Evolutionary conservation across 1,284 basidiomycete genomes (phyloP), one percentile per base, ranked within the genome.

Genomic region (Cutaneotrichosporon sp.): DNA sequence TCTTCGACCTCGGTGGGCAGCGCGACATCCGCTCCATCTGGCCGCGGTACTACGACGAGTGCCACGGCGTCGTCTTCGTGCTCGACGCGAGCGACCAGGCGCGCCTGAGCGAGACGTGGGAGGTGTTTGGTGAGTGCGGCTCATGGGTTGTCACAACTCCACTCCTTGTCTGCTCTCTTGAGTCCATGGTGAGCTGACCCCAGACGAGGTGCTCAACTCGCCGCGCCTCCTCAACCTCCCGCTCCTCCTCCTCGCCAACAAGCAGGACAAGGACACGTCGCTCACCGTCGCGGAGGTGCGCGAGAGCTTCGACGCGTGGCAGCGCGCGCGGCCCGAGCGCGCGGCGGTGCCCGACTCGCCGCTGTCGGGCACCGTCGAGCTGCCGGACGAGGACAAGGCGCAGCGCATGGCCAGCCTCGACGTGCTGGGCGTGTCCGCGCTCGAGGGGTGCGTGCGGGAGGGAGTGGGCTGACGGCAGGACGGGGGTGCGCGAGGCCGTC

Each of bases 1-100:
- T 97, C 83, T 95, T 92, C 86, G 93, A 97, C 72, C 83, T 97
- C 4, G 93, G 93, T 9, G 93, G 93, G 0, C 94, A 97, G 75
- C 83, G 89, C 1, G 92, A 93, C 29, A 94, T 97, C 53, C 85
- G 93, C 22, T 89, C 87, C 29, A 94, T 97, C 65, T 97, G 93
- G 93, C 87, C 89, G 57, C 86, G 87, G 69, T 97, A 97, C 80
- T 97, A 95, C 73, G 89, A 92, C 62, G 91, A 95, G 74, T 95
- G 92, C 69, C 93, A 97, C 75, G 92, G 92, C 10, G 91, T 97
- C 49, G 91, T 90, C 31, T 95, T 91, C 71, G 89, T 95, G 54
- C 87, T 97, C 54, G 93, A 97, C 75, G 92, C 92, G 5, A 86
- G 89, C 60, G 93, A 97, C 81, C 83, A 88, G 55, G 90, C 90